phyloP scores from a whole-genome alignment of 495 filamentous ascomycete genomes.

The Lepidopterella palustris region DNA sequence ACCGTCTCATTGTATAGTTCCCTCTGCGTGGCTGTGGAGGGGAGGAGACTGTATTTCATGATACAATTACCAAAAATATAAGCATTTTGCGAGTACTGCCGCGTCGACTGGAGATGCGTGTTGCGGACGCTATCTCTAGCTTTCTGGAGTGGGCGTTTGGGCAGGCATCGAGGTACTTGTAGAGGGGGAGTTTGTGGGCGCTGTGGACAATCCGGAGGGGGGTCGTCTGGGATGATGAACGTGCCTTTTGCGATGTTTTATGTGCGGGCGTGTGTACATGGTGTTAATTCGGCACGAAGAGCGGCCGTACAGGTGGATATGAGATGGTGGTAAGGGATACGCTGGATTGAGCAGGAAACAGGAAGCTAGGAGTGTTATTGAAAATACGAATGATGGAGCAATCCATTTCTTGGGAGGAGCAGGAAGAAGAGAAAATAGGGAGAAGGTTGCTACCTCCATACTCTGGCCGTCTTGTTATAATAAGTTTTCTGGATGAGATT shows the following conservation, averaged over 20 bases:
- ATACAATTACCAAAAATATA: conserved; percentile 47
- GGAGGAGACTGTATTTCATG: conserved; percentile 44
- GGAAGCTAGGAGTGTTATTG: no score
- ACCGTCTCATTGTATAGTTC: conserved; percentile 40
- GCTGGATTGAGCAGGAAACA: no score
- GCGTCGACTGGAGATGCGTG: conserved; percentile 40
- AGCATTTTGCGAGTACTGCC: conserved; percentile 45
- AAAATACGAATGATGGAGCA: background rate
- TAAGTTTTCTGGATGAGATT: conserved; percentile 44
- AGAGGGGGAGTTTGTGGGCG: conserved; percentile 35
- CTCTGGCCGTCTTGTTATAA: conserved; percentile 44
- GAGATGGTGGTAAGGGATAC: no score
- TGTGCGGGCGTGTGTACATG: conserved; percentile 40
- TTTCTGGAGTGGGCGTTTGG: conserved; percentile 42
- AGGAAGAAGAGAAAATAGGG: background rate
- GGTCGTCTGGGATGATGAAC: conserved; percentile 38
- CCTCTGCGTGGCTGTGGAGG: conserved; percentile 38
- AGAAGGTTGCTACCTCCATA: conserved; percentile 22
- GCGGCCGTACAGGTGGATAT: no score
- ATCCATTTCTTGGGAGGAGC: background rate
- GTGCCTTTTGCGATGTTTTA: conserved; percentile 45
- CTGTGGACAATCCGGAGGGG: conserved; percentile 43
- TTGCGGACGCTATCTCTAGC: conserved; percentile 37
- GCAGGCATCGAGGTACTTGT: conserved; percentile 39
- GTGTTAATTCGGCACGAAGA: no score